These are phyloP conservation scores for Allodekkera sacchari DNA, from an alignment of 805 yeast species.

Conservation along the genomic window DNA sequence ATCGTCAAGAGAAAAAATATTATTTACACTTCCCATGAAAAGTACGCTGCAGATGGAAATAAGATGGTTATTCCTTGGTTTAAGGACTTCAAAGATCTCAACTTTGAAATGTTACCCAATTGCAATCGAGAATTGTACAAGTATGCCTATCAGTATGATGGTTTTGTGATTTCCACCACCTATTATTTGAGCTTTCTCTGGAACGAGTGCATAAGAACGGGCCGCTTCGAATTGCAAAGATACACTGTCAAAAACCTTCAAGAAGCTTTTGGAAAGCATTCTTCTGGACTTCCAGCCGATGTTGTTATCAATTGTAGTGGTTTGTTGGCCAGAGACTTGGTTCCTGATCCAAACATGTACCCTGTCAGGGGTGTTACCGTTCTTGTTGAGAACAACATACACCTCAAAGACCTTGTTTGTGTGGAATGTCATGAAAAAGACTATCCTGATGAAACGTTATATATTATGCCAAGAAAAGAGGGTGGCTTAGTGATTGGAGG, in stretches of 20 bases:
- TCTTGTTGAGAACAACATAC: slow-evolving; percentile 36
- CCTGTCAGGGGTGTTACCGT: slow-evolving; percentile 58
- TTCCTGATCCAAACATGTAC: slow-evolving; percentile 31
- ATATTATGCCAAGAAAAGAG: slow-evolving; percentile 63
- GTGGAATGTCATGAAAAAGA: slow-evolving; percentile 19
- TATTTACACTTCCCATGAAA: slow-evolving; percentile 13
- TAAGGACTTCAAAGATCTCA: slow-evolving; percentile 29
- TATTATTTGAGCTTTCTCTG: slow-evolving; percentile 24
- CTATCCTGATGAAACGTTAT: slow-evolving; percentile 39
- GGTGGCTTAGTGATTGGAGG: slow-evolving; percentile 72
- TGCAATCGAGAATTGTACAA: slow-evolving; percentile 24
- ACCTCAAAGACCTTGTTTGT: slow-evolving; percentile 23
- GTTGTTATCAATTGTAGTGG: slow-evolving; percentile 55
- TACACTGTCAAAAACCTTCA: slow-evolving; percentile 32
- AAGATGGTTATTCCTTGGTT: slow-evolving; percentile 40
- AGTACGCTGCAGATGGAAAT: slow-evolving; percentile 8
- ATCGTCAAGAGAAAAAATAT: slow-evolving; percentile 23
- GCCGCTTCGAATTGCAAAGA: slow-evolving; percentile 44
- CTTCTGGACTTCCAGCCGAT: slow-evolving; percentile 33
- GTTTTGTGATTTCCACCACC: slow-evolving; percentile 22
- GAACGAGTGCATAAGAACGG: slow-evolving; percentile 29
- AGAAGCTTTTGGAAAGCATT: slow-evolving; percentile 40
- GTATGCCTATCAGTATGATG: slow-evolving; percentile 38
- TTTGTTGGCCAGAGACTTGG: slow-evolving; percentile 35
- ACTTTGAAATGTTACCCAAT: slow-evolving; percentile 25